A percentile compares a stretch with the other conserved stretches of the same genome.
Evolutionary conservation across 1,284 basidiomycete genomes (phyloP).

Genomic region (Clitocybe nebularis): DNA sequence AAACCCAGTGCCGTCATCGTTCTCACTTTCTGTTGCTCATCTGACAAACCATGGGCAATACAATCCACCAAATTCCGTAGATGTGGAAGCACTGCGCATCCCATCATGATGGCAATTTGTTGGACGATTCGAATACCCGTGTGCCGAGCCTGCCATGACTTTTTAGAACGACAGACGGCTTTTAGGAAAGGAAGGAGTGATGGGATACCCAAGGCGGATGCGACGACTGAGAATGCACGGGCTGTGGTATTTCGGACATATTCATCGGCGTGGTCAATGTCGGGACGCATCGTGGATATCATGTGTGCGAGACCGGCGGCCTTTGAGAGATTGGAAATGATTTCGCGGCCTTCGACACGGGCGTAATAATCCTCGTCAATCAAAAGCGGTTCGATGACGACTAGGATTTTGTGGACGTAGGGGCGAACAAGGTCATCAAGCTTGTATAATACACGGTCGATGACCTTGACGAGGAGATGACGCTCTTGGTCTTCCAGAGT

Average conservation of each 20-base stretch:
- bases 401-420: conserved; percentile 99
- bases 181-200: conserved; percentile 97
- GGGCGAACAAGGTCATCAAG: conserved; percentile 98
- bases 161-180: conserved; percentile 97
- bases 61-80: conserved; percentile 95
- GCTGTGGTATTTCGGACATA: conserved; percentile 99
- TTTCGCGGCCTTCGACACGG: conserved; percentile 98
- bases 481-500: conserved; percentile 99
- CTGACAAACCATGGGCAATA: conserved; percentile 92
- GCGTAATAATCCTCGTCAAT: conserved; percentile 99
- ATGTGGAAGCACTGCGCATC: conserved; percentile 97
- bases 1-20: conserved; percentile 98
- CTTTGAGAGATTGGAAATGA: conserved; percentile 98
- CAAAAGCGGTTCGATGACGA: conserved; percentile 97
- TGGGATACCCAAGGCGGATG: conserved; percentile 96
- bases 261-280: conserved; percentile 99
- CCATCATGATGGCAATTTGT: conserved; percentile 99
- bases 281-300: conserved; percentile 99
- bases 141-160: conserved; percentile 99
- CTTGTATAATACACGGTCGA: conserved; percentile 98
- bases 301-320: conserved; percentile 99
- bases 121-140: conserved; percentile 99
- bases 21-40: conserved; percentile 98
- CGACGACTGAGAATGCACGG: conserved; percentile 98
- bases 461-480: conserved; percentile 98